Conservation (phyloP, 2,329 filamentous ascomycete genomes). For the Fusarium nygamai region DNA sequence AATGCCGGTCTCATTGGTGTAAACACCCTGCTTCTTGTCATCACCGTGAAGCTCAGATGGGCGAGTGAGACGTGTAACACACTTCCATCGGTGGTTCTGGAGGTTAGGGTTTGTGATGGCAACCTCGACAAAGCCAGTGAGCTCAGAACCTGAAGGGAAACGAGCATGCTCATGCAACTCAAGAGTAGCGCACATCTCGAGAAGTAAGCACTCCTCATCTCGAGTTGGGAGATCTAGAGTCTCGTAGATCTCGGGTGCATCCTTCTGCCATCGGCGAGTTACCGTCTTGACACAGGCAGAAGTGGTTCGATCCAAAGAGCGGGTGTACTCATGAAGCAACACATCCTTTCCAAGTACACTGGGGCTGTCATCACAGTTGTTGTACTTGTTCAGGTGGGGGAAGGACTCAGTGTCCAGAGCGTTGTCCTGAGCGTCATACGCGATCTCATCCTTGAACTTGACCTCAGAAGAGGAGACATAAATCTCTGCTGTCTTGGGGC, state of each 20-base stretch:
- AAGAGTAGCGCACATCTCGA: constrained; percentile 71
- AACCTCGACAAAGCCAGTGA: constrained; percentile 69
- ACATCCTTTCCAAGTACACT: constrained; percentile 62
- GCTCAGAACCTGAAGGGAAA: constrained; percentile 68
- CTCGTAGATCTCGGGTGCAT: constrained; percentile 66
- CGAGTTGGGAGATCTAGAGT: constrained; percentile 60
- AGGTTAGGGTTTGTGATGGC: constrained; percentile 64
- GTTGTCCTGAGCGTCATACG: constrained; percentile 55
- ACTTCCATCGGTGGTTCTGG: constrained; percentile 68
- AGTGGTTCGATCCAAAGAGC: constrained; percentile 63
- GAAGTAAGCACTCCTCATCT: constrained; percentile 64
- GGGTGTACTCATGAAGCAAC: constrained; percentile 68
- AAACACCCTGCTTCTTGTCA: constrained; percentile 55
- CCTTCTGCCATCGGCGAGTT: constrained; percentile 65
- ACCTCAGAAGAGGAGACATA: constrained; percentile 65
- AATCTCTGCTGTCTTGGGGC: constrained; percentile 68
- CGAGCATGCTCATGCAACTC: constrained; percentile 66
- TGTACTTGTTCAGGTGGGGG: constrained; percentile 65
- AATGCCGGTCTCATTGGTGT: constrained; percentile 61
- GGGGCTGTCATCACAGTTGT: constrained; percentile 62
- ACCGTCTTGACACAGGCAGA: constrained; percentile 65
- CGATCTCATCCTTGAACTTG: constrained; percentile 60
- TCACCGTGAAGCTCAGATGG: constrained; percentile 64
- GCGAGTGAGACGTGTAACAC: constrained; percentile 66
- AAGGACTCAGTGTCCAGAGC: constrained; percentile 59